Conservation (phyloP, 2,329 filamentous ascomycete species). For the Rhynchosporium secalis region DNA sequence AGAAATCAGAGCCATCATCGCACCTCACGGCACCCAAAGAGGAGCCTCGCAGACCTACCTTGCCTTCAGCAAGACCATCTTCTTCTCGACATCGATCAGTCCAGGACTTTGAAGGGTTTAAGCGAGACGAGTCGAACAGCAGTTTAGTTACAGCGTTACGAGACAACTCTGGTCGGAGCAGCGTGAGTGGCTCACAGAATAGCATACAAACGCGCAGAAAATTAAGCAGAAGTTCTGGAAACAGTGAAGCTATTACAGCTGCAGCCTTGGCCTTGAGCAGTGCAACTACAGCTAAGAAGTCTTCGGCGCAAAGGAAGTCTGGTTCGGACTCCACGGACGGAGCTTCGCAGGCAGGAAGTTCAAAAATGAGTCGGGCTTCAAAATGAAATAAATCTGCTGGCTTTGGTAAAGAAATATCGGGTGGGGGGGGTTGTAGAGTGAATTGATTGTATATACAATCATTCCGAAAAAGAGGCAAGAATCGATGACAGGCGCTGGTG, state of each 20-base stretch:
- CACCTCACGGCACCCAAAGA: not conserved
- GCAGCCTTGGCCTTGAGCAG: constrained; percentile 21
- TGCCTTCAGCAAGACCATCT: not conserved
- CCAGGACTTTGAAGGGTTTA: constrained; percentile 13
- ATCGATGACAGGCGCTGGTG: too few relatives aligned
- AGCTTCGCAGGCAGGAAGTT: not conserved
- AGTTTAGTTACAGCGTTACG: constrained; percentile 34
- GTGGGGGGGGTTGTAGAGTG: too few relatives aligned
- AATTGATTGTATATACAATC: too few relatives aligned
- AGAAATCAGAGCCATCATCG: not conserved
- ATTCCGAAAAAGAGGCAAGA: too few relatives aligned
- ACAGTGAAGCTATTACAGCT: constrained; percentile 28
- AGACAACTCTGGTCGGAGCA: constrained; percentile 30
- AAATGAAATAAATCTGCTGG: not conserved
- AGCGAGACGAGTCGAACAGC: constrained; percentile 30
- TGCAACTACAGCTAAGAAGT: constrained; percentile 9
- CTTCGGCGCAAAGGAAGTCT: not conserved
- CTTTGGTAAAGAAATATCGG: not conserved
- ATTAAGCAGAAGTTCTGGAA: constrained; percentile 14
- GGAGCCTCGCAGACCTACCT: not conserved
- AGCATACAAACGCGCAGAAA: constrained; percentile 15
- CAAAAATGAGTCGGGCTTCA: not conserved
- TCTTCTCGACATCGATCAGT: constrained; percentile 6
- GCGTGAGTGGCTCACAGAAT: constrained; percentile 13
- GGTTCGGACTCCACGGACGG: not conserved